phyloP scores from a whole-genome alignment of 768 basidiomycete genomes.

The Naganishia onofrii region DNA sequence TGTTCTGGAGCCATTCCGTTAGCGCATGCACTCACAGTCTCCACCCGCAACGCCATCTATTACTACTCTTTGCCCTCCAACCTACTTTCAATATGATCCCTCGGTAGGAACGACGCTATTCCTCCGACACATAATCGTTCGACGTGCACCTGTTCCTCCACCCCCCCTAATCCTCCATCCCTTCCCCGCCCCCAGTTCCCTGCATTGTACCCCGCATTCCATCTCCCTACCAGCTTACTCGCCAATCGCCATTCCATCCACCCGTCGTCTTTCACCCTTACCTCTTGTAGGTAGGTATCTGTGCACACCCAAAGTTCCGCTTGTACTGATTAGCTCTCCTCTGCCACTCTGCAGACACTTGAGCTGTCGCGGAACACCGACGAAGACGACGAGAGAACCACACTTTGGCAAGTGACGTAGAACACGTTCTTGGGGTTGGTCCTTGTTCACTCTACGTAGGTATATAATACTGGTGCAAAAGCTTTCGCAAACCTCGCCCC shows the following conservation, averaged over 20 bases:
- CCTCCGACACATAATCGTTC: background rate
- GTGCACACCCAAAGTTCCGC: background rate
- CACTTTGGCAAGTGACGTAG: too few species aligned
- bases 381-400: too few species aligned
- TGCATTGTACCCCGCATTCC: background rate
- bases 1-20: slow-evolving; percentile 16
- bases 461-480: too few species aligned
- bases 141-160: background rate
- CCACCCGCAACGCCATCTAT: slow-evolving; percentile 2
- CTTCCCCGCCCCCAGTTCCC: background rate
- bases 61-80: background rate
- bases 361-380: too few species aligned
- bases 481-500: too few species aligned
- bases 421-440: too few species aligned
- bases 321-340: slow-evolving; percentile 6
- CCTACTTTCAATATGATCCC: slow-evolving; percentile 3
- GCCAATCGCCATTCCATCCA: background rate
- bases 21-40: background rate
- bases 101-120: background rate
- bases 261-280: background rate
- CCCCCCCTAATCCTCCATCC: background rate
- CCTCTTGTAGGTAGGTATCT: background rate
- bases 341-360: background rate
- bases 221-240: background rate
- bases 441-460: too few species aligned